Conservation (phyloP, 805 yeast genomes). For the Saccharomyces paradoxus region DNA sequence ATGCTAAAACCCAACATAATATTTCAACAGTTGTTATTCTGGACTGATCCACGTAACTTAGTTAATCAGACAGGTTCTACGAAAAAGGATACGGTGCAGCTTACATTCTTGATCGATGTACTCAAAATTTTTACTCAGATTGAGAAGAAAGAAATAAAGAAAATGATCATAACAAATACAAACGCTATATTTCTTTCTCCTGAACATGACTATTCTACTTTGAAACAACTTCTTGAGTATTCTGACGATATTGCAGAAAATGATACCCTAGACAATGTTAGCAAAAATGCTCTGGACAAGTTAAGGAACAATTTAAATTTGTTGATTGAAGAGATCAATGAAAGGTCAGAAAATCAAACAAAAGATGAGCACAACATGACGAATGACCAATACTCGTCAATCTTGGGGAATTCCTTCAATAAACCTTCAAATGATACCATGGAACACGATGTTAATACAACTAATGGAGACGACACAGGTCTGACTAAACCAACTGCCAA, state of each 20-base stretch:
- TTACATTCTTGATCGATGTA: slow-evolving; percentile 48
- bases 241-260: slow-evolving; percentile 28
- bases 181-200: slow-evolving; percentile 40
- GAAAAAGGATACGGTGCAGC: slow-evolving; percentile 42
- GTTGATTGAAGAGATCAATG: slow-evolving; percentile 8
- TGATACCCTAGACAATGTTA: slow-evolving; percentile 26
- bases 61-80: slow-evolving; percentile 41
- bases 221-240: slow-evolving; percentile 22
- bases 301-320: slow-evolving; percentile 13
- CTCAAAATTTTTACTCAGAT: slow-evolving; percentile 40
- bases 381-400: slow-evolving; percentile 18
- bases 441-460: background rate
- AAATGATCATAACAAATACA: slow-evolving; percentile 44
- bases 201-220: slow-evolving; percentile 18
- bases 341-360: slow-evolving; percentile 2
- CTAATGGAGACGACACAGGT: background rate
- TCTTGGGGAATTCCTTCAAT: slow-evolving; percentile 10
- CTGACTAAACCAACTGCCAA: background rate
- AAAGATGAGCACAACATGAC: background rate
- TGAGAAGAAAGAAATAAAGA: slow-evolving; percentile 46
- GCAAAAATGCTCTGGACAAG: slow-evolving; percentile 31
- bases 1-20: slow-evolving; percentile 42
- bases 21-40: slow-evolving; percentile 63
- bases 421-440: background rate
- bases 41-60: slow-evolving; percentile 75